Percentiles rank a stretch among this genome's conserved stretches.
These are phyloP conservation scores for Nicotiana undulata DNA, from an alignment of 257 asterid species.

Conservation along the genomic window DNA sequence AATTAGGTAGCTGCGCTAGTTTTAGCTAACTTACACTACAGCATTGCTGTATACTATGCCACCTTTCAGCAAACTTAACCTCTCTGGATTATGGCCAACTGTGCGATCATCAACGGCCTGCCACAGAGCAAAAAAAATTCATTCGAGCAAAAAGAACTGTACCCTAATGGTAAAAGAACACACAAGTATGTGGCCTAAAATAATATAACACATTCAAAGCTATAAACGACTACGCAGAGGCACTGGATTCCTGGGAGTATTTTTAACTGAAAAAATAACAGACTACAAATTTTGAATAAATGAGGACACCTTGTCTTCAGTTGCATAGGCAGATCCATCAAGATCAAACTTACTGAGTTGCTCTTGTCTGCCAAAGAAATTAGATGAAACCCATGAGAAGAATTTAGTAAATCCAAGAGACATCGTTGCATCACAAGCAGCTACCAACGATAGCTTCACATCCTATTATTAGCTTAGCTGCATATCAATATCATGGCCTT, in stretches of 20 bases:
- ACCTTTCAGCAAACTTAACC: conserved; percentile 85
- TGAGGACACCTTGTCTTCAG: conserved; percentile 59
- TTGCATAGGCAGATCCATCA: conserved; percentile 70
- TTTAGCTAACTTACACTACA: conserved; percentile 57
- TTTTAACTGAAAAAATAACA: background rate
- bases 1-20: background rate
- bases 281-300: background rate
- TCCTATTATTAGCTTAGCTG: conserved; percentile 2
- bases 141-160: background rate
- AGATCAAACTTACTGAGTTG: conserved; percentile 83
- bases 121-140: conserved; percentile 15
- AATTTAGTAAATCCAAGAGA: conserved; percentile 8
- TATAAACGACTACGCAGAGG: background rate
- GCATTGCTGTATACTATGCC: conserved; percentile 88
- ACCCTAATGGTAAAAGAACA: background rate
- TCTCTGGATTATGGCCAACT: conserved; percentile 90
- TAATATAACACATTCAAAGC: background rate
- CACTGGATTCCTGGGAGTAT: background rate
- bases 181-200: background rate
- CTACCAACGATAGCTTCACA: background rate
- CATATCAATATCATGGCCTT: background rate
- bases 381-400: conserved; percentile 7
- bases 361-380: conserved; percentile 57
- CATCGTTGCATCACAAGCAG: background rate
- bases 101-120: conserved; percentile 92